These are phyloP conservation scores for Lasiodiplodia gonubiensis DNA, from an alignment of 2,329 filamentous ascomycete genomes.

Conservation along the genomic window DNA sequence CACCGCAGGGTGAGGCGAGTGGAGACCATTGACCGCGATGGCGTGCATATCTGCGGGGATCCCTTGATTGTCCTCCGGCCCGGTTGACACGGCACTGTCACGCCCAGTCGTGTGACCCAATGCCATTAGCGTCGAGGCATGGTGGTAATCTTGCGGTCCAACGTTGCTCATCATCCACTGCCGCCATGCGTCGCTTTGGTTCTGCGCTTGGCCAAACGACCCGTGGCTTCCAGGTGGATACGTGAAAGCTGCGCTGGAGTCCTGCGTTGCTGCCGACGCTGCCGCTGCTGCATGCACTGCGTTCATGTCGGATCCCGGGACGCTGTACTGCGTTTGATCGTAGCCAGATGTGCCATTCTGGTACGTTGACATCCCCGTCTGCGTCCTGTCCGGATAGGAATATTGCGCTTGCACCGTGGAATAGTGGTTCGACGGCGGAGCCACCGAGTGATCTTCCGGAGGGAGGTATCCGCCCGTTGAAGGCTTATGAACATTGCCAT, in stretches of 20 bases:
- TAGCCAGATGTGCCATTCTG: slow-evolving; percentile 36
- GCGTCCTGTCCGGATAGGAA: slow-evolving; percentile 38
- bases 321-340: slow-evolving; percentile 39
- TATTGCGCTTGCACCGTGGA: slow-evolving; percentile 33
- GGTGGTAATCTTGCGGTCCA: slow-evolving; percentile 36
- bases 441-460: slow-evolving; percentile 24
- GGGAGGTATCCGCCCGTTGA: slow-evolving; percentile 4
- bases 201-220: slow-evolving; percentile 33
- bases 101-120: slow-evolving; percentile 31
- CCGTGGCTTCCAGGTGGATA: slow-evolving; percentile 32
- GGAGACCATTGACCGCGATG: slow-evolving; percentile 13
- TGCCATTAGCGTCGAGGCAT: slow-evolving; percentile 47
- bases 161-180: slow-evolving; percentile 44
- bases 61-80: slow-evolving; percentile 9
- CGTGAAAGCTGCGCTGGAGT: slow-evolving; percentile 36
- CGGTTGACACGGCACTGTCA: slow-evolving; percentile 9
- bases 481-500: slow-evolving; percentile 13
- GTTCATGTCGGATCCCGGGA: slow-evolving; percentile 34
- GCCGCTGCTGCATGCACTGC: slow-evolving; percentile 39
- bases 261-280: slow-evolving; percentile 32
- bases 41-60: slow-evolving; percentile 21
- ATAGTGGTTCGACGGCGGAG: slow-evolving; percentile 35
- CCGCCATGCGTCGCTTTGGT: slow-evolving; percentile 42
- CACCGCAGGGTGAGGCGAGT: slow-evolving; percentile 24
- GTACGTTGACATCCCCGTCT: slow-evolving; percentile 33